Evolutionary conservation across 345 rosid species (phyloP).

Genomic region (Melastoma malabathricum): DNA sequence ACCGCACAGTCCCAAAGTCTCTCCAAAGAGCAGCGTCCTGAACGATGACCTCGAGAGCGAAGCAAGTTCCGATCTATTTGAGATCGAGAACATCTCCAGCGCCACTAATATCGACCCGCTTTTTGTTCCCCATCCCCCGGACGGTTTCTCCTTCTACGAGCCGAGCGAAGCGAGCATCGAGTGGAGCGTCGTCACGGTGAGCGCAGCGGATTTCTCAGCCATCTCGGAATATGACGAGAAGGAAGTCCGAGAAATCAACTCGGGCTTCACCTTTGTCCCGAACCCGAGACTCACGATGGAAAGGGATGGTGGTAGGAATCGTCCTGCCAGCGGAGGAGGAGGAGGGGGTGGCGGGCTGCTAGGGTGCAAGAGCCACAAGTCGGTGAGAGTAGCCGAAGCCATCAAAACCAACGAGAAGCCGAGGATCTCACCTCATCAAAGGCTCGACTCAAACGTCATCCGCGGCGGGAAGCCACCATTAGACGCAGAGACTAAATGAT

Average conservation of each 20-base stretch:
- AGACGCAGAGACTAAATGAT: too few species aligned
- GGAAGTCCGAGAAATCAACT: slow-evolving; percentile 6
- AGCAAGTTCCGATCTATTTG: slow-evolving; percentile 61
- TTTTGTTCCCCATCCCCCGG: slow-evolving; percentile 21
- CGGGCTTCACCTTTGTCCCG: not conserved
- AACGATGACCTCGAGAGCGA: slow-evolving; percentile 39
- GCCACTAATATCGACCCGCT: slow-evolving; percentile 13
- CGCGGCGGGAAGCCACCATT: too few species aligned
- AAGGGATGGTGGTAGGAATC: slow-evolving; percentile 9
- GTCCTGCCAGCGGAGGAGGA: slow-evolving; percentile 2
- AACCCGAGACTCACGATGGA: not conserved
- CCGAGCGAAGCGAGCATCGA: slow-evolving; percentile 48
- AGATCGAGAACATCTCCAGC: slow-evolving; percentile 43
- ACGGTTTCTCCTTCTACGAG: slow-evolving; percentile 27
- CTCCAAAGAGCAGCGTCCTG: slow-evolving; percentile 10
- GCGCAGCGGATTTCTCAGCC: slow-evolving; percentile 38
- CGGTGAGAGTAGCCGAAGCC: slow-evolving; percentile 32
- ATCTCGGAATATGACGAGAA: slow-evolving; percentile 20
- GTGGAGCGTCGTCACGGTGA: slow-evolving; percentile 59
- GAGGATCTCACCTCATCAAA: slow-evolving; percentile 15
- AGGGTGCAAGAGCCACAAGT: slow-evolving; percentile 38
- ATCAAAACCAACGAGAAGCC: slow-evolving; percentile 18
- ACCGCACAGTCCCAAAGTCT: slow-evolving; percentile 11
- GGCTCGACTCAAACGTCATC: slow-evolving; percentile 6
- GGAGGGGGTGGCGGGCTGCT: slow-evolving; percentile 19